Evolutionary conservation across 306 rosid species (phyloP).

Genomic region (Cucumis melo): DNA sequence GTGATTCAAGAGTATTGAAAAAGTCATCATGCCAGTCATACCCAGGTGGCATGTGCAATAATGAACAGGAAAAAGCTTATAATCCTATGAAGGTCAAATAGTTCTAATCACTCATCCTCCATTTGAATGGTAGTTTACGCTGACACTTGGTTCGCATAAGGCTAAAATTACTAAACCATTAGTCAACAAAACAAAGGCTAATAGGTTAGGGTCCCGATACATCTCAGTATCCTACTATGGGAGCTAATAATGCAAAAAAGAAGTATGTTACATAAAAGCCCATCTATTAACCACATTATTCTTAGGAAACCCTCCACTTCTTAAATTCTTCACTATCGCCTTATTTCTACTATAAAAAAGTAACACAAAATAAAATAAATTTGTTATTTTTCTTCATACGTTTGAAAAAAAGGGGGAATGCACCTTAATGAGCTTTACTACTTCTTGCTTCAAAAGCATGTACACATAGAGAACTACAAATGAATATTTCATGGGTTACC

Average conservation of each 20-base stretch:
- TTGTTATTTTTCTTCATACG: neutral
- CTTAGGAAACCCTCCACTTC: neutral
- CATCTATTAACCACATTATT: neutral
- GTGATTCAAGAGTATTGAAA: neutral
- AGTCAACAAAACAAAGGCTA: neutral
- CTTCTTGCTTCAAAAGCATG: too few species aligned
- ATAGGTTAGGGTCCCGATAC: neutral
- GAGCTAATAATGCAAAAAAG: neutral
- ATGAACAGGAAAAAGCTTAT: neutral
- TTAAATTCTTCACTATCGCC: neutral
- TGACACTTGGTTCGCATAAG: neutral
- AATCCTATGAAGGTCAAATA: neutral
- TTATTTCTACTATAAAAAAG: neutral
- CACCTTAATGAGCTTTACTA: too few species aligned
- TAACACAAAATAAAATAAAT: neutral
- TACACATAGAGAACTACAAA: neutral
- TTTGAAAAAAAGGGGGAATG: too few species aligned
- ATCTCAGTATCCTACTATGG: neutral
- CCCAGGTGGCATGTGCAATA: neutral
- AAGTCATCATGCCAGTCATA: neutral
- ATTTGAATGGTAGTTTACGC: neutral
- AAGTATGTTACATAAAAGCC: neutral
- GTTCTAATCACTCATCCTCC: neutral
- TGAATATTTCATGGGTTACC: neutral
- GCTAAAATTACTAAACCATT: neutral